A percentile compares a stretch with the other conserved stretches of the same genome.
phyloP scores from a whole-genome alignment of 306 rosid species.

The Cyclanthera cordifolia region DNA sequence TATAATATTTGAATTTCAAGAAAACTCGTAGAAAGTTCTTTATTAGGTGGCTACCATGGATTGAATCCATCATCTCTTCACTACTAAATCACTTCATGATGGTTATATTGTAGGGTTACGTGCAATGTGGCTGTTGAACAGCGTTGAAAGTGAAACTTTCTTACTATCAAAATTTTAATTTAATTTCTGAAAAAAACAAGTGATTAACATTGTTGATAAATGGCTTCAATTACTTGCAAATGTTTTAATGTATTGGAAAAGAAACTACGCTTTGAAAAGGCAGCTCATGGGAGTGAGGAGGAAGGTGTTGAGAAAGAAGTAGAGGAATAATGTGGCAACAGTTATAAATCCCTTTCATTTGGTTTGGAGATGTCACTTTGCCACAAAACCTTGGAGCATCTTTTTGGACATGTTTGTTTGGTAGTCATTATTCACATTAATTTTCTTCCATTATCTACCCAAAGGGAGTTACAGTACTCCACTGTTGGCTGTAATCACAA shows the following conservation, averaged over 20 bases:
- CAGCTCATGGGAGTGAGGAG: background rate
- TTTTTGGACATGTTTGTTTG: conserved; percentile 1
- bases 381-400: background rate
- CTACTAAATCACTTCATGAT: too few species aligned
- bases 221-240: background rate
- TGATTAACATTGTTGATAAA: background rate
- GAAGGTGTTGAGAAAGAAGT: background rate
- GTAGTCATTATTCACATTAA: background rate
- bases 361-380: conserved; percentile 9
- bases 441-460: background rate
- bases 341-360: background rate
- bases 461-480: background rate
- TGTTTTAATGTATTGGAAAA: background rate
- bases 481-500: background rate
- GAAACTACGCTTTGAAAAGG: background rate
- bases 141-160: background rate
- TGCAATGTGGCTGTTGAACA: background rate
- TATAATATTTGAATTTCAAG: too few species aligned
- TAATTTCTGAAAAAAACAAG: background rate
- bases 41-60: too few species aligned
- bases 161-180: background rate
- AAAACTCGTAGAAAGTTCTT: too few species aligned
- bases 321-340: background rate
- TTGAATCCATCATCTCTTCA: too few species aligned
- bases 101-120: too few species aligned